A percentile compares a stretch with the other conserved stretches of the same genome.
These are phyloP conservation scores for Dovyalis caffra DNA, from an alignment of 345 rosid genomes.

Conservation along the genomic window DNA sequence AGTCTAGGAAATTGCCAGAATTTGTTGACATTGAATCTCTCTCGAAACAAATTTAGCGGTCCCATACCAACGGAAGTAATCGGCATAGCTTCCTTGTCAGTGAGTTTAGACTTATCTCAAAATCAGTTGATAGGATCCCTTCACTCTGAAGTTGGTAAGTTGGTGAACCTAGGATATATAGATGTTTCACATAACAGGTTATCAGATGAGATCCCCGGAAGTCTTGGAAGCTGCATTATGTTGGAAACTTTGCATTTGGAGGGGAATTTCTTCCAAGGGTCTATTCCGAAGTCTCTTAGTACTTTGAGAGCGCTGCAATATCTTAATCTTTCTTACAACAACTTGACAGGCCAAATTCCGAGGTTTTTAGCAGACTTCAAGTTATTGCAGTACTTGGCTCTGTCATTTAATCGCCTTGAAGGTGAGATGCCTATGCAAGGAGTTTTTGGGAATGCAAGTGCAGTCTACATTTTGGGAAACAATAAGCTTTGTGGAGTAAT, in stretches of 20 bases:
- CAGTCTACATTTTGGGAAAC: conserved; percentile 4
- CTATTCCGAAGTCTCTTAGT: conserved; percentile 1
- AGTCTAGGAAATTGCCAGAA: neutral
- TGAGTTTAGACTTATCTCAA: neutral
- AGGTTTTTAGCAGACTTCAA: neutral
- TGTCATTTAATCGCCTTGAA: conserved; percentile 8
- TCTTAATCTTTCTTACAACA: conserved; percentile 5
- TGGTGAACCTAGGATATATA: neutral
- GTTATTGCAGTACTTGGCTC: neutral
- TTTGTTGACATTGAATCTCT: neutral
- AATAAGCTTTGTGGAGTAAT: conserved; percentile 10
- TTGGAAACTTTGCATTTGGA: neutral
- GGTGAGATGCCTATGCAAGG: conserved; percentile 12
- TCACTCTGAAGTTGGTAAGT: neutral
- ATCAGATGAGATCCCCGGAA: conserved; percentile 9
- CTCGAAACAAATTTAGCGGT: conserved; percentile 4
- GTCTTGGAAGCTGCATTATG: conserved; percentile 4
- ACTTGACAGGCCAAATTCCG: conserved; percentile 9
- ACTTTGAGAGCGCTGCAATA: neutral
- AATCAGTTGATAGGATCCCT: conserved; percentile 6
- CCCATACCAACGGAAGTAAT: conserved; percentile 3
- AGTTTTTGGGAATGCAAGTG: conserved; percentile 10
- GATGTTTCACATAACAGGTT: neutral
- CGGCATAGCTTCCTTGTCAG: neutral
- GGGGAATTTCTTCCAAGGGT: conserved; percentile 10